Conservation (phyloP, 2,329 filamentous ascomycete species). For the Hypoxylon sp. region DNA sequence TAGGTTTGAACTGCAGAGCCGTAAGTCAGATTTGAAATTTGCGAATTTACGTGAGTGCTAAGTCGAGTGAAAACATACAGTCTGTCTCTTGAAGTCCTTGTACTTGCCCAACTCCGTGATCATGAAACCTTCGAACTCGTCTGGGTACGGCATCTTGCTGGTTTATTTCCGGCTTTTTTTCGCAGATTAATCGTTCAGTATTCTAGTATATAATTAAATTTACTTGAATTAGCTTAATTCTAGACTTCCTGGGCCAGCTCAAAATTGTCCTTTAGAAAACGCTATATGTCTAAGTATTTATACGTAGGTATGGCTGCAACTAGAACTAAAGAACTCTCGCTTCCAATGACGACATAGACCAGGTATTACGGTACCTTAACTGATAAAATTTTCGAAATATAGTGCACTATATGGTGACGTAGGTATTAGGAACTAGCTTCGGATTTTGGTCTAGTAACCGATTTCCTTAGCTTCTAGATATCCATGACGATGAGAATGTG, state of each 20-base stretch:
- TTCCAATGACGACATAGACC: slow-evolving; percentile 27
- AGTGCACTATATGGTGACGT: slow-evolving; percentile 33
- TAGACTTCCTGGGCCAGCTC: neutral
- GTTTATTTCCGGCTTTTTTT: neutral
- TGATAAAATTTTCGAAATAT: no score
- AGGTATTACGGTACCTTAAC: slow-evolving; percentile 2
- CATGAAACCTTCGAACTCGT: slow-evolving; percentile 54
- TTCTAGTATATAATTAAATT: neutral
- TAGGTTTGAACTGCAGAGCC: slow-evolving; percentile 51
- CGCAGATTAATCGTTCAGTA: no score
- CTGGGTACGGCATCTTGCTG: slow-evolving; percentile 51
- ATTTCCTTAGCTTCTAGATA: neutral
- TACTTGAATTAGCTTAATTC: neutral
- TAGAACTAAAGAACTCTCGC: neutral
- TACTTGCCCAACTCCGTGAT: slow-evolving; percentile 52
- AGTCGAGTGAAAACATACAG: slow-evolving; percentile 35
- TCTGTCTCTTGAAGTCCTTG: slow-evolving; percentile 53
- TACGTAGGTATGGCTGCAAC: neutral
- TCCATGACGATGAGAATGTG: slow-evolving; percentile 1
- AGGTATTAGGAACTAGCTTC: slow-evolving; percentile 15
- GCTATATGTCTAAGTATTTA: slow-evolving; percentile 12
- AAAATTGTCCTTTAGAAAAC: neutral
- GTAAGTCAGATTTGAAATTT: neutral
- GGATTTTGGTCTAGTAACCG: neutral
- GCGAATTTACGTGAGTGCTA: neutral